A percentile compares a stretch with the other conserved stretches of the same genome.
These are phyloP conservation scores for Penicillium chermesinum DNA, from an alignment of 495 filamentous ascomycete genomes.

Conservation along the genomic window DNA sequence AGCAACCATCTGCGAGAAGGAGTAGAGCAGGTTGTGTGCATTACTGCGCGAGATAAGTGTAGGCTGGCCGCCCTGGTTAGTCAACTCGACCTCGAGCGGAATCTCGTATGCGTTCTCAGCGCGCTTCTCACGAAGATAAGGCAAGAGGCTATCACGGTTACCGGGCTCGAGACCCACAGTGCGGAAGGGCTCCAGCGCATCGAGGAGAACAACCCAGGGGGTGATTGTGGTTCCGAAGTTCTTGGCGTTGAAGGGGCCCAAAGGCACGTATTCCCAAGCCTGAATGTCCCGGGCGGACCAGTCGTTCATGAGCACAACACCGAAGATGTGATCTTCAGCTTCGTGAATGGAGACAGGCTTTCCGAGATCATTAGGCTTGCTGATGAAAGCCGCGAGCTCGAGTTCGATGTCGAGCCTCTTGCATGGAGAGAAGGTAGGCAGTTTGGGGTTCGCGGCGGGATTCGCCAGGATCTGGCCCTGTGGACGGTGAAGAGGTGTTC, in stretches of 20 bases:
- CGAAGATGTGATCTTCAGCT: constrained; percentile 77
- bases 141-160: constrained; percentile 58
- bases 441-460: constrained; percentile 54
- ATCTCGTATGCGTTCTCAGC: constrained; percentile 68
- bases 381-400: constrained; percentile 80
- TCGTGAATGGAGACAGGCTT: constrained; percentile 55
- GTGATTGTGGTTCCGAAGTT: constrained; percentile 89
- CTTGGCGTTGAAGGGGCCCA: constrained; percentile 87
- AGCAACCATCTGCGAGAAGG: constrained; percentile 90
- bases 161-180: constrained; percentile 49
- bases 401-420: constrained; percentile 79
- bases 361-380: constrained; percentile 61
- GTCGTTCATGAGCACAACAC: constrained; percentile 87
- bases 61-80: constrained; percentile 56
- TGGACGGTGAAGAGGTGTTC: constrained; percentile 69
- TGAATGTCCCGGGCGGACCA: constrained; percentile 93
- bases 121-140: constrained; percentile 64
- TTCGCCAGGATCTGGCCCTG: constrained; percentile 75
- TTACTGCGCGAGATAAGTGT: constrained; percentile 62
- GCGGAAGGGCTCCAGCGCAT: constrained; percentile 75
- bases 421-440: constrained; percentile 58
- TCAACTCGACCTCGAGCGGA: constrained; percentile 66
- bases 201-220: constrained; percentile 81
- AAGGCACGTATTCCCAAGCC: constrained; percentile 80
- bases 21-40: constrained; percentile 74